phyloP scores from a whole-genome alignment of 305 asterid genomes.

The Fraxinus baroniana region DNA sequence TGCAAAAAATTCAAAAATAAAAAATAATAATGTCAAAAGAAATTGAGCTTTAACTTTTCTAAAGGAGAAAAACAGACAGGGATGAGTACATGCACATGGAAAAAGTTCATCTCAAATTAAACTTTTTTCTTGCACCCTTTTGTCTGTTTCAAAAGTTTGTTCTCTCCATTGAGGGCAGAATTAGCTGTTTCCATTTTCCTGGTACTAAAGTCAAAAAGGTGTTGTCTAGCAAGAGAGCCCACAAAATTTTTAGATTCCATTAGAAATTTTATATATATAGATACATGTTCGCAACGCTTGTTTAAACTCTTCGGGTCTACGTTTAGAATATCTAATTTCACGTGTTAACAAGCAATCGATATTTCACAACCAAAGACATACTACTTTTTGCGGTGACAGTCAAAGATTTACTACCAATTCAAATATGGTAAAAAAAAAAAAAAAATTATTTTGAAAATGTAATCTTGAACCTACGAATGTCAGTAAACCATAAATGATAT shows the following conservation, averaged over 20 bases:
- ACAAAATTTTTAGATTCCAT: neutral
- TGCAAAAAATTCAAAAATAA: neutral
- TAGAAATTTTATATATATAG: too few relatives aligned
- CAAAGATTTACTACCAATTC: neutral
- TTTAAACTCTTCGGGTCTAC: neutral
- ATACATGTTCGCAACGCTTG: neutral
- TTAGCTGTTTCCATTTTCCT: conserved; percentile 6
- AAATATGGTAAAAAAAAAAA: neutral
- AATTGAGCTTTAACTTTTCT: neutral
- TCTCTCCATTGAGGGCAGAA: conserved; percentile 23
- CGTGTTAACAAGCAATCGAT: neutral
- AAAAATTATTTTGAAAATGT: too few relatives aligned
- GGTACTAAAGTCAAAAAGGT: neutral
- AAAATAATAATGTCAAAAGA: too few relatives aligned
- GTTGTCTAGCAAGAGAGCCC: neutral
- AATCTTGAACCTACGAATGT: neutral
- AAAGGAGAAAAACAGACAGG: conserved; percentile 24
- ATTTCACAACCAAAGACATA: neutral
- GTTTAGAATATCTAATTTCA: too few relatives aligned
- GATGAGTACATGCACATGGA: conserved; percentile 22
- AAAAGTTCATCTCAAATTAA: conserved; percentile 19
- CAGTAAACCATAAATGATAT: neutral
- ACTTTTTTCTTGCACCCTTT: conserved; percentile 15
- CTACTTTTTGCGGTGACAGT: neutral
- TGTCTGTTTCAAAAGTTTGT: conserved; percentile 21